Evolutionary conservation across 305 asterid species (phyloP).

Genomic region (Lippia alba): DNA sequence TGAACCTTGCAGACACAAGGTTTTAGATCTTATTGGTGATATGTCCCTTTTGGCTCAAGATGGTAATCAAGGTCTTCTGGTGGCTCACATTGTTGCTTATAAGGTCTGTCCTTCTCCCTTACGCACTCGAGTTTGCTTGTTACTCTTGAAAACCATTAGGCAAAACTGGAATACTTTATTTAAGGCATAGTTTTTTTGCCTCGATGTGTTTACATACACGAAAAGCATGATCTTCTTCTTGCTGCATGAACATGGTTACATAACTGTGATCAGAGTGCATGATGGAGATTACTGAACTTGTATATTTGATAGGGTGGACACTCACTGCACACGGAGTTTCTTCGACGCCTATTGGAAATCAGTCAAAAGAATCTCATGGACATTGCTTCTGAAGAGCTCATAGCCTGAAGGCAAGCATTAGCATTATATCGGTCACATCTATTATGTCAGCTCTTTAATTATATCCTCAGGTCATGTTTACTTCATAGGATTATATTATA

Average conservation of each 20-base stretch:
- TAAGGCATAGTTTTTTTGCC: not conserved
- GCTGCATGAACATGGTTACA: not conserved
- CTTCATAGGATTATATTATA: too few relatives aligned
- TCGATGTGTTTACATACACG: not conserved
- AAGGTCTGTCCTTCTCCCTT: constrained; percentile 58
- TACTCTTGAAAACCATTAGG: not conserved
- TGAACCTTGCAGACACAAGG: constrained; percentile 97
- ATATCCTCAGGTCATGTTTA: not conserved
- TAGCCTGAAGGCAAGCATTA: constrained; percentile 4
- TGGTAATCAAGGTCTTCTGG: constrained; percentile 89
- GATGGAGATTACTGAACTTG: constrained; percentile 10
- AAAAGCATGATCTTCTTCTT: not conserved
- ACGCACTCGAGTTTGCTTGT: not conserved
- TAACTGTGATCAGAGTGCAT: not conserved
- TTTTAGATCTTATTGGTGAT: constrained; percentile 94
- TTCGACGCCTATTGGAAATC: constrained; percentile 52
- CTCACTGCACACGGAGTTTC: constrained; percentile 77
- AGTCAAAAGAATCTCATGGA: constrained; percentile 4
- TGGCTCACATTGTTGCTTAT: constrained; percentile 81
- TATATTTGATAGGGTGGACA: constrained; percentile 75
- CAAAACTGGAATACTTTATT: not conserved
- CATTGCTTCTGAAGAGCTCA: constrained; percentile 20
- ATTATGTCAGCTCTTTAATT: not conserved
- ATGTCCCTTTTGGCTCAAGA: constrained; percentile 82
- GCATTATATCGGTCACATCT: not conserved